These are phyloP conservation scores for Coniella vitis DNA, from an alignment of 2,329 filamentous ascomycete genomes.

Conservation along the genomic window DNA sequence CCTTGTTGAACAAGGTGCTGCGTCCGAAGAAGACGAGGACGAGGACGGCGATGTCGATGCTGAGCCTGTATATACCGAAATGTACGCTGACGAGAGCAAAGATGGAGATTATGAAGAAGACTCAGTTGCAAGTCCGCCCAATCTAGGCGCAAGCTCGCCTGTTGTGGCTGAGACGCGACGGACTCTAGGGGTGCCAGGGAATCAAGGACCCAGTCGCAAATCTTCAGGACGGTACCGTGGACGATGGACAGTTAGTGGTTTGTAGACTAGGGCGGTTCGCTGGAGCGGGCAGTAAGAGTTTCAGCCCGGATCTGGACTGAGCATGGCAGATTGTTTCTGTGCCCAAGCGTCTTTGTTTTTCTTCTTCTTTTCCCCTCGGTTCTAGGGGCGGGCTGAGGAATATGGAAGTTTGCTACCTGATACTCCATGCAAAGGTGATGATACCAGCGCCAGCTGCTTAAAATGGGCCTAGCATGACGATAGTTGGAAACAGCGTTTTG, in stretches of 20 bases:
- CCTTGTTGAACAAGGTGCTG: background rate
- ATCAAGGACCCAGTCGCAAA: background rate
- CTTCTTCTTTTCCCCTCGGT: too few relatives aligned
- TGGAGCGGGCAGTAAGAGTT: background rate
- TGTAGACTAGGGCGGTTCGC: background rate
- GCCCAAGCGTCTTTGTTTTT: too few relatives aligned
- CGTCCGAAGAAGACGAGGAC: background rate
- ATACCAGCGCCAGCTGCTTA: too few relatives aligned
- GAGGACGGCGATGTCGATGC: background rate
- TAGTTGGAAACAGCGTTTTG: too few relatives aligned
- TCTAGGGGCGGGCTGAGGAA: too few relatives aligned
- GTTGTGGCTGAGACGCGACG: background rate
- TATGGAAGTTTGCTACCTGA: too few relatives aligned
- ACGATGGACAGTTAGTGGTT: background rate
- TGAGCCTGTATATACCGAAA: constrained; percentile 3
- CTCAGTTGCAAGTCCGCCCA: background rate
- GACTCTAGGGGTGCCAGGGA: constrained; percentile 1
- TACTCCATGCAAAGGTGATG: too few relatives aligned
- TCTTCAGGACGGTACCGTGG: background rate
- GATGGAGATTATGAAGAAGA: constrained; percentile 7
- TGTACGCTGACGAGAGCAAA: constrained; percentile 10
- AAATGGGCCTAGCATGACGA: too few relatives aligned
- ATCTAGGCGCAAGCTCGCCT: background rate
- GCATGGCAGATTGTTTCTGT: background rate
- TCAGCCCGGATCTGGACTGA: too few relatives aligned